Base-by-base conservation (phyloP, 352 stramenopile species). In the Pythium biforme region DNA sequence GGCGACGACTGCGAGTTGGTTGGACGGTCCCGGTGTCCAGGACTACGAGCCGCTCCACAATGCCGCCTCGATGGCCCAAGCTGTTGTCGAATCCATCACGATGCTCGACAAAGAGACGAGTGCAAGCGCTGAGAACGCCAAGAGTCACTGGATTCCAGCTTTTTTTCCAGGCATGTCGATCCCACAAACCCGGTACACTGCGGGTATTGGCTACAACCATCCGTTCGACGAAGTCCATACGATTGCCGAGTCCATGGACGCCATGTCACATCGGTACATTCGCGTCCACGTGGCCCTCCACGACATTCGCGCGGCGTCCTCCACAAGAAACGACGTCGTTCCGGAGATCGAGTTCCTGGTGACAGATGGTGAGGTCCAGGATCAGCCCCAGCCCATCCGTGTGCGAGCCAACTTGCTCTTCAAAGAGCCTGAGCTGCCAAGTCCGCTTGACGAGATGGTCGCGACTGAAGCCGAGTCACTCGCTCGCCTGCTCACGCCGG, bases 311-410 rank as follows among this genome's bases (percentile, higher is more conserved):
- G 19, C 49, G 27, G 58, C 39, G 10, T 27, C 49, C 9, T 19
- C 48, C 12, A 48, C 47, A 12, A 29, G 10, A 34, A 47, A 23
- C 27, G 20, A 29, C 27, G 15, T 12, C 12, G 23, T 56, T 45
- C 41, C 61, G 8, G 61, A 68, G 12, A 50, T 68, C 17, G 61
- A 68, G 52, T 51, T 68, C 22, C 26, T 68, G 25, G 61, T 68
- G 1, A 62, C 52, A 8, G 53, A 62, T 29, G 46, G 52, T 23
- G 26, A 51, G 1, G 23, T 52, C 7, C 41, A 55, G 17, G 37
- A 47, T 10, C 14, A 20, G 14, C 17, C 22, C 5, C 61, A 58
- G 26, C 19, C 45, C 10, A 23, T 68, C 25, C 61, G 61, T 23
- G 10, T 69, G 20, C 46, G 54, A 3, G 46, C 62, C 22, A 69